These are phyloP conservation scores for Pisolithus thermaeus DNA, from an alignment of 1,284 basidiomycete species.

Conservation along the genomic window DNA sequence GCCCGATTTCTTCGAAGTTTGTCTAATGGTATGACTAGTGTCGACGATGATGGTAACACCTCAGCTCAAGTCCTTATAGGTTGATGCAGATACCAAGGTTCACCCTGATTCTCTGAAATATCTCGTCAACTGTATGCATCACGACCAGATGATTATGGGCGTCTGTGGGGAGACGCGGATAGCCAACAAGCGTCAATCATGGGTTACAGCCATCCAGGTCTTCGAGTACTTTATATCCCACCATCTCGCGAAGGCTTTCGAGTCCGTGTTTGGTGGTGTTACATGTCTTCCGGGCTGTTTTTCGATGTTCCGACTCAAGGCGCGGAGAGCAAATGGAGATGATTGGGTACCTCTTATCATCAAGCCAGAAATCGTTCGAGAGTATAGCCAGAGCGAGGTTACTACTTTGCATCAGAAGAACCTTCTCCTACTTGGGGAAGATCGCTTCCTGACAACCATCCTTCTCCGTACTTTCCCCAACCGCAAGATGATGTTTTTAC, in stretches of 20 bases:
- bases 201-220: conserved; percentile 98
- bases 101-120: conserved; percentile 82
- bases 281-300: conserved; percentile 99
- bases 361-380: conserved; percentile 95
- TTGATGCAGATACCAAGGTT: conserved; percentile 96
- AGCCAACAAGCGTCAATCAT: conserved; percentile 95
- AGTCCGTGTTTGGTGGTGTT: conserved; percentile 98
- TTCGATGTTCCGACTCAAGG: conserved; percentile 99
- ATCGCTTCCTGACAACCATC: conserved; percentile 96
- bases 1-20: conserved; percentile 97
- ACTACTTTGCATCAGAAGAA: conserved; percentile 98
- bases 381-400: conserved; percentile 94
- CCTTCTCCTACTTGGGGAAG: conserved; percentile 92
- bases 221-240: conserved; percentile 99
- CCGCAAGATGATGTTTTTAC: conserved; percentile 99
- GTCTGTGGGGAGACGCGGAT: conserved; percentile 98
- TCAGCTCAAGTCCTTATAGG: conserved; percentile 43
- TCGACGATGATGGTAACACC: not conserved
- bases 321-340: conserved; percentile 78
- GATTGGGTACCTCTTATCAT: conserved; percentile 98
- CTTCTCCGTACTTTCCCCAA: conserved; percentile 96
- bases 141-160: conserved; percentile 98
- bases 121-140: conserved; percentile 96
- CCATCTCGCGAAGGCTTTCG: conserved; percentile 96
- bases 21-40: conserved; percentile 76